Evolutionary conservation across 441 rosid genomes (phyloP), one percentile per base, ranked within the genome.

Genomic region (Daphne laureola): DNA sequence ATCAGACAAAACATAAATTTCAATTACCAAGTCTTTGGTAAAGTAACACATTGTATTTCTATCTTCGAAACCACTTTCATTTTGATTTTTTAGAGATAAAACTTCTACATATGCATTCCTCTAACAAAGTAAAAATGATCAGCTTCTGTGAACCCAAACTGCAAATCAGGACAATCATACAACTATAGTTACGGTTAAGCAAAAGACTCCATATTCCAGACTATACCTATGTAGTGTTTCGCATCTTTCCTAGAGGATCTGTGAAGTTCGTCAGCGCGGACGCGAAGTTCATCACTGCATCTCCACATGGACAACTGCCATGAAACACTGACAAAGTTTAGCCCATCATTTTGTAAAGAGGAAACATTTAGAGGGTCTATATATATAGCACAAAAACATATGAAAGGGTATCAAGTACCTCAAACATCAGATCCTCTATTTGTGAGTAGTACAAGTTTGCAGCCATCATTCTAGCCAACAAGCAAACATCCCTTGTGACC

Each of bases 261-360:
- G 26, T 78, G 97, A 61, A 93, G 81, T 57, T 73, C 81, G 49
- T 83, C 86, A 0, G 95, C 95, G 46, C 75, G 76, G 48, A 58
- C 64, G 49, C 95, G 87, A 48, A 93, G 90, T 62, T 93, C 98
- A 17, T 84, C 96, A 54, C 64, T 89, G 78, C 98, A 93, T 60
- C 97, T 92, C 98, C 98, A 93, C 98, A 93, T 93, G 49, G 98
- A 93, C 77, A 93, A 60, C 98, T 93, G 78, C 70, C 17, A 51
- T 40, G 14, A 49, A 47, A 57, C 59, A 51, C 46, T 35, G 26
- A 49, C n/a, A n/a, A 51, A 58, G 51, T 54, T 69, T 48, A 42
- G 55, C 41, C 12, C 12, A 45, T 7, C 35, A 51, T 46, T 46
- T 36, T 8, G 46, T 53, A 42, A 31, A 36, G 53, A 27, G 8